Evolutionary conservation across 495 filamentous ascomycete genomes (phyloP).

Genomic region (Hypoxylon crocopeplum): DNA sequence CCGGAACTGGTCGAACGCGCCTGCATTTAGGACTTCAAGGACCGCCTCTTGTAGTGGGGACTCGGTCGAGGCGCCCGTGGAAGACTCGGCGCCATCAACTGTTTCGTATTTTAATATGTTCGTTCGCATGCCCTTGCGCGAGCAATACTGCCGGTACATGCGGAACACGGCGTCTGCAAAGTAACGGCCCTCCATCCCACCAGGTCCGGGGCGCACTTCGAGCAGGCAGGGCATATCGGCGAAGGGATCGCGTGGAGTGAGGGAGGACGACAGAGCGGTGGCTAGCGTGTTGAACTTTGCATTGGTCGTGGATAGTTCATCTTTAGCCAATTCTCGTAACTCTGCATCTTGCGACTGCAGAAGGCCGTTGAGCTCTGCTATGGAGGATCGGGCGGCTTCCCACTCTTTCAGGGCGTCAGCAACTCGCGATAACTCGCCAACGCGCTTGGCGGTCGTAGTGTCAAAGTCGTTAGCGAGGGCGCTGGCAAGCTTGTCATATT

Average conservation of each 20-base stretch:
- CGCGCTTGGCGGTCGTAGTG: conserved; percentile 71
- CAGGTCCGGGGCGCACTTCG: conserved; percentile 92
- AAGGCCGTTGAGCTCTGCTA: conserved; percentile 59
- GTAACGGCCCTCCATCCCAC: conserved; percentile 86
- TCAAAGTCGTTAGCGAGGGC: conserved; percentile 71
- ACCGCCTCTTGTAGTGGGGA: conserved; percentile 80
- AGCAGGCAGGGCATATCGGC: conserved; percentile 89
- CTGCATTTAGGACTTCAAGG: conserved; percentile 77
- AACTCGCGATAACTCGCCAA: conserved; percentile 77
- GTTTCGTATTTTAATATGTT: conserved; percentile 60
- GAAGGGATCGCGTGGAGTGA: conserved; percentile 91
- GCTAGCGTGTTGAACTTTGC: conserved; percentile 65
- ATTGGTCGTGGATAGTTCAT: conserved; percentile 74
- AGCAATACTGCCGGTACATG: conserved; percentile 88
- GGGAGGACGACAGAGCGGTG: conserved; percentile 68
- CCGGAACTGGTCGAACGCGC: conserved; percentile 79
- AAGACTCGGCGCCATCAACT: conserved; percentile 63
- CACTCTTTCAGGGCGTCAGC: conserved; percentile 73
- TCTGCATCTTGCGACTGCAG: conserved; percentile 59
- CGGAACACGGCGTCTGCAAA: conserved; percentile 86
- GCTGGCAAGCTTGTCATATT: conserved; percentile 69
- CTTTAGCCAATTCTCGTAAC: conserved; percentile 70
- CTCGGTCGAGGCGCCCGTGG: conserved; percentile 62
- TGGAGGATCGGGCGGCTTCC: conserved; percentile 63
- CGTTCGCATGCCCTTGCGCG: conserved; percentile 55